phyloP scores from a whole-genome alignment of 495 filamentous ascomycete species.

The Aspergillus kassunensis region DNA sequence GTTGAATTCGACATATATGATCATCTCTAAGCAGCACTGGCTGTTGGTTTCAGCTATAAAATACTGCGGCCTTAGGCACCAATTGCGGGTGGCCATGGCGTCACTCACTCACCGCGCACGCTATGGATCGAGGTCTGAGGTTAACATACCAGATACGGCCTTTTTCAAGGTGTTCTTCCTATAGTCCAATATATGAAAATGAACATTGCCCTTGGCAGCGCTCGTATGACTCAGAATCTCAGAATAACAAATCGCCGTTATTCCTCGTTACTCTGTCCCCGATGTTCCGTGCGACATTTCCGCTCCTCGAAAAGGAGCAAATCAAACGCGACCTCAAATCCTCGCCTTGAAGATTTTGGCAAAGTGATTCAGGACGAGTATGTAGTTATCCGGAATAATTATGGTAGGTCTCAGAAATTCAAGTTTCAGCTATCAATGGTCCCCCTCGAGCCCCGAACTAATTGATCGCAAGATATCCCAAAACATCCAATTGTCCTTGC shows the following conservation, averaged over 20 bases:
- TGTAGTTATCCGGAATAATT: slow-evolving; percentile 62
- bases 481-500: slow-evolving; percentile 77
- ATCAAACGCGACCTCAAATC: slow-evolving; percentile 38
- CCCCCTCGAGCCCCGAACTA: background rate
- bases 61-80: background rate
- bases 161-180: too few species aligned
- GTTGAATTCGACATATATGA: background rate
- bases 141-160: too few species aligned
- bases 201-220: slow-evolving; percentile 7
- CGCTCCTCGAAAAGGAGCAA: slow-evolving; percentile 8
- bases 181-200: background rate
- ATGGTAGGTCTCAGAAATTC: slow-evolving; percentile 47
- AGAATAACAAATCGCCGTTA: background rate
- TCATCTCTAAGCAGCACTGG: background rate
- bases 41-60: too few species aligned
- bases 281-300: slow-evolving; percentile 10
- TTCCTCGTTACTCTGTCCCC: background rate
- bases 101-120: background rate
- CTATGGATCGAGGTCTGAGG: too few species aligned
- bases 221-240: background rate
- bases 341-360: slow-evolving; percentile 59
- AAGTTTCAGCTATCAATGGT: background rate
- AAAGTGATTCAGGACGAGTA: slow-evolving; percentile 75
- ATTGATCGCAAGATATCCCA: slow-evolving; percentile 44
- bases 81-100: too few species aligned